These are phyloP conservation scores for Microstegium vimineum DNA, from an alignment of 176 grass and related monocot genomes.

Conservation along the genomic window DNA sequence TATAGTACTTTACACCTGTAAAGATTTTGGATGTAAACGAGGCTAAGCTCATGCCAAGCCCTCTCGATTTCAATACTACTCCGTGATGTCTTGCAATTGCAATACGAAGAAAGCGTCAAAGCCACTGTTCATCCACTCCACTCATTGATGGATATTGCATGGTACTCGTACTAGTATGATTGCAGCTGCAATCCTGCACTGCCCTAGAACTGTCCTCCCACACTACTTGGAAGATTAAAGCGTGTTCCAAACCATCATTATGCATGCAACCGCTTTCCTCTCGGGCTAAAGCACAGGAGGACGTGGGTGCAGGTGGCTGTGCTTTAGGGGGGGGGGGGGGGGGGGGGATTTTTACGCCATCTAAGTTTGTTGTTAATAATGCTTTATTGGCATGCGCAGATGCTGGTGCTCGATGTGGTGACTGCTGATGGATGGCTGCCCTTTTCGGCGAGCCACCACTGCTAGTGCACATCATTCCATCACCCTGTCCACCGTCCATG, in stretches of 20 bases:
- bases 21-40: too few relatives aligned
- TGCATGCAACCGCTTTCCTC: background rate
- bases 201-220: constrained; percentile 21
- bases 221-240: constrained; percentile 44
- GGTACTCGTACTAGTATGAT: constrained; percentile 11
- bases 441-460: constrained; percentile 28
- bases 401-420: constrained; percentile 1
- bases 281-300: background rate
- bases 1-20: too few relatives aligned
- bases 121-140: background rate
- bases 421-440: background rate
- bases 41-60: background rate
- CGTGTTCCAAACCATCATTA: constrained; percentile 48
- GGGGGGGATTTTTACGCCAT: constrained; percentile 43
- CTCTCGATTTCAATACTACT: background rate
- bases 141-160: constrained; percentile 2
- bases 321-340: too few relatives aligned
- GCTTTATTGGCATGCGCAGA: constrained; percentile 16
- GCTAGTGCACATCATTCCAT: background rate
- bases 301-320: constrained; percentile 28
- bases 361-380: constrained; percentile 41
- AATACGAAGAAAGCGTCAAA: background rate
- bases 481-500: constrained; percentile 11
- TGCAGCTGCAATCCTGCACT: constrained; percentile 7
- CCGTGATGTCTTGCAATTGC: background rate